These are phyloP conservation scores for Euphorbia schlechtendalii DNA, from an alignment of 441 rosid species.

Conservation along the genomic window DNA sequence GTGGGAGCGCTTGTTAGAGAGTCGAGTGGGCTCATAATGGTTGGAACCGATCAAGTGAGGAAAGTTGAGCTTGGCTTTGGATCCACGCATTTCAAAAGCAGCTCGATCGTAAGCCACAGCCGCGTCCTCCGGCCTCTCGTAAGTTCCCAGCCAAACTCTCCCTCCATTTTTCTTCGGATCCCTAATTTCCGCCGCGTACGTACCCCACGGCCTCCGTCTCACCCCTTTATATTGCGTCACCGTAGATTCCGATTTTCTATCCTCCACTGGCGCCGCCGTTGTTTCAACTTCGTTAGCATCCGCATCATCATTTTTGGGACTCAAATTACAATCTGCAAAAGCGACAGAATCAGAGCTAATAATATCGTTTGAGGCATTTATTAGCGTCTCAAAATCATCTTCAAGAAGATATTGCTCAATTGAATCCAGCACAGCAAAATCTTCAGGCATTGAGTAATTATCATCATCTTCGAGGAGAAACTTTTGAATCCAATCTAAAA, in stretches of 20 bases:
- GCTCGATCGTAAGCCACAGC: constrained; percentile 48
- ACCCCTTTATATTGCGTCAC: constrained; percentile 27
- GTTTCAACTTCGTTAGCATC: not conserved
- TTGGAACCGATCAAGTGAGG: constrained; percentile 40
- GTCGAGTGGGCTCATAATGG: constrained; percentile 21
- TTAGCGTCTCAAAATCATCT: constrained; percentile 4
- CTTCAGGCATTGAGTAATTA: not conserved
- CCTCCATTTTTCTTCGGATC: constrained; percentile 44
- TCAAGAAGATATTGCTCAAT: constrained; percentile 21
- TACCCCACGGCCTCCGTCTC: constrained; percentile 63
- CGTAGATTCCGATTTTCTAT: not conserved
- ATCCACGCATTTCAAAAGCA: constrained; percentile 47
- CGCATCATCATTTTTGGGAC: not conserved
- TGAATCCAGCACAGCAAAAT: constrained; percentile 14
- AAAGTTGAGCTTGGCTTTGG: constrained; percentile 18
- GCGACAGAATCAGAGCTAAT: not conserved
- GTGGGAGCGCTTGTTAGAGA: constrained; percentile 27
- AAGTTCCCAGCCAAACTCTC: constrained; percentile 50
- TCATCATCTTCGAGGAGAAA: not conserved
- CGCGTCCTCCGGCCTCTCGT: constrained; percentile 45
- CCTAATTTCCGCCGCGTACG: constrained; percentile 53
- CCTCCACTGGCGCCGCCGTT: not conserved
- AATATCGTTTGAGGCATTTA: not conserved
- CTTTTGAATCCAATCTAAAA: not conserved
- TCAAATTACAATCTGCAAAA: constrained; percentile 9